A percentile compares a stretch with the other conserved stretches of the same genome.
Evolutionary conservation across 164 flowering plant species (phyloP).

Genomic region (Malania oleifera): DNA sequence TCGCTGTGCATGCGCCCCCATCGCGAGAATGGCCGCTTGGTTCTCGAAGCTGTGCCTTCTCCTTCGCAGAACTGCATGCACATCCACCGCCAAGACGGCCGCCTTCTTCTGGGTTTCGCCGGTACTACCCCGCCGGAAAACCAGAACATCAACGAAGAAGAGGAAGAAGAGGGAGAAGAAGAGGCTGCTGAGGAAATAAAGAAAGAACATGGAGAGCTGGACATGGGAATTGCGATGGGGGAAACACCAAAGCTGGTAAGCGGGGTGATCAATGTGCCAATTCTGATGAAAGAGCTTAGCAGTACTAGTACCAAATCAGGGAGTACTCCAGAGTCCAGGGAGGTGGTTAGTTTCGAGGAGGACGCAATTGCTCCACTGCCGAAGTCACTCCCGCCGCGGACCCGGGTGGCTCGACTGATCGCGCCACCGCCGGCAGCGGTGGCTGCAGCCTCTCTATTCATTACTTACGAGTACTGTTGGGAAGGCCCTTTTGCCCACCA

Average conservation of each 20-base stretch:
- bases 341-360: slow-evolving; percentile 15
- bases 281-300: slow-evolving; percentile 38
- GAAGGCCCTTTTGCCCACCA: slow-evolving; percentile 9
- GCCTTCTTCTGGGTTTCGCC: slow-evolving; percentile 51
- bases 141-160: slow-evolving; percentile 1
- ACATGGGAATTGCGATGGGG: slow-evolving; percentile 10
- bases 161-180: slow-evolving; percentile 4
- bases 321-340: slow-evolving; percentile 26
- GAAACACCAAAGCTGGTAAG: slow-evolving; percentile 16
- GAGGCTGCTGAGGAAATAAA: background rate
- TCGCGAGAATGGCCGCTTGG: slow-evolving; percentile 57
- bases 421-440: slow-evolving; percentile 19
- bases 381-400: slow-evolving; percentile 33
- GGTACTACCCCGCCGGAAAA: background rate
- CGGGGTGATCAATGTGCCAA: slow-evolving; percentile 29
- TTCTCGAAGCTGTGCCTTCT: slow-evolving; percentile 61
- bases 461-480: slow-evolving; percentile 60
- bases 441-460: slow-evolving; percentile 32
- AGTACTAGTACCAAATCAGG: slow-evolving; percentile 34
- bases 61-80: slow-evolving; percentile 37
- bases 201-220: background rate
- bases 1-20: slow-evolving; percentile 43
- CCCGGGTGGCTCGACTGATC: slow-evolving; percentile 17
- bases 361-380: slow-evolving; percentile 16
- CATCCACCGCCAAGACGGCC: slow-evolving; percentile 61